Evolutionary conservation across 352 stramenopile genomes (phyloP).

Genomic region (Pythium insidiosum): DNA sequence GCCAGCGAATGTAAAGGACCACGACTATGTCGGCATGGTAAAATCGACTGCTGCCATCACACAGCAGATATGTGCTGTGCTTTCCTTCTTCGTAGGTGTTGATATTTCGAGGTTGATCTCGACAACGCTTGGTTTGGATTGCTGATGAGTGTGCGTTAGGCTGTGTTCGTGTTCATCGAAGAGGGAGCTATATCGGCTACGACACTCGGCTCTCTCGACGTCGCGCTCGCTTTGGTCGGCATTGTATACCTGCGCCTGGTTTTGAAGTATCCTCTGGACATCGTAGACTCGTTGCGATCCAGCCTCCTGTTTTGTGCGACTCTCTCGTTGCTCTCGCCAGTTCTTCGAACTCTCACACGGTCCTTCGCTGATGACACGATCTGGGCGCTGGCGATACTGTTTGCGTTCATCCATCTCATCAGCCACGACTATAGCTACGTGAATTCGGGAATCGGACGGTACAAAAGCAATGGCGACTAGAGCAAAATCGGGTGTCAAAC

Average conservation of each 20-base stretch:
- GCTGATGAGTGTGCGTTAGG: too few relatives aligned
- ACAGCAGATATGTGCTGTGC: slow-evolving; percentile 83
- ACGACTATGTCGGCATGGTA: slow-evolving; percentile 84
- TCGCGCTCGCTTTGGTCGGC: slow-evolving; percentile 39
- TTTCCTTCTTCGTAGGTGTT: slow-evolving; percentile 79
- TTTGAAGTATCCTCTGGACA: slow-evolving; percentile 29
- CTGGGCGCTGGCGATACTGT: slow-evolving; percentile 66
- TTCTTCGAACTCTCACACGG: slow-evolving; percentile 86
- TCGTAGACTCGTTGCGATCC: slow-evolving; percentile 48
- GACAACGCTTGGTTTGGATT: too few relatives aligned
- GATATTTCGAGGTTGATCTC: background rate
- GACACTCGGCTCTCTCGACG: slow-evolving; percentile 46
- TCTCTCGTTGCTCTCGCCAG: slow-evolving; percentile 82
- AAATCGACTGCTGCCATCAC: slow-evolving; percentile 76
- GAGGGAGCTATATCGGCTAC: slow-evolving; percentile 43
- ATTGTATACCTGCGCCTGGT: slow-evolving; percentile 47
- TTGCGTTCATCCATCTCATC: slow-evolving; percentile 82
- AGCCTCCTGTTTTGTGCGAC: slow-evolving; percentile 77
- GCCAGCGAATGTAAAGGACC: slow-evolving; percentile 70
- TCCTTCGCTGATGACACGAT: slow-evolving; percentile 92
- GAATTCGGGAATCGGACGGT: slow-evolving; percentile 72
- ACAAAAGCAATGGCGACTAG: too few relatives aligned
- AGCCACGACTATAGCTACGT: slow-evolving; percentile 89
- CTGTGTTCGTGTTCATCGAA: slow-evolving; percentile 54
- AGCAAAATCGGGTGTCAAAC: too few relatives aligned